These are phyloP conservation scores for Arthrobotrys sinensis DNA, from an alignment of 2,329 filamentous ascomycete genomes.

Conservation along the genomic window DNA sequence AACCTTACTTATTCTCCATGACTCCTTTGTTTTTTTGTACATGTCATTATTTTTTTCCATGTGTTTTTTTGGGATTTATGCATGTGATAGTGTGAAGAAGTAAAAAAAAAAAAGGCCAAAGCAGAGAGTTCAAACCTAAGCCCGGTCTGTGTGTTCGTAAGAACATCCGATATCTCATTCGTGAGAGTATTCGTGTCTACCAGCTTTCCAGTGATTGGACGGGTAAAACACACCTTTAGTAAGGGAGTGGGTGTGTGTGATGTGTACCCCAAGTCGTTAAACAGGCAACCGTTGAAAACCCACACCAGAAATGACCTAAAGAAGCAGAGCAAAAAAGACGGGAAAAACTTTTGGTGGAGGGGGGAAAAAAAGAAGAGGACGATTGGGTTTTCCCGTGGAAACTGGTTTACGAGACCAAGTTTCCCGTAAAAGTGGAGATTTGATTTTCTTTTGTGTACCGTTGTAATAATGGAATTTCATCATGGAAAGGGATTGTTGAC, in stretches of 20 bases:
- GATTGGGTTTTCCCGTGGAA: neutral
- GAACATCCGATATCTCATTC: neutral
- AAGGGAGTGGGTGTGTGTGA: conserved; percentile 9
- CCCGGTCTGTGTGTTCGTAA: neutral
- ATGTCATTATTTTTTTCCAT: neutral
- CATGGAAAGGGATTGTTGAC: neutral
- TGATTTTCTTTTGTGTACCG: neutral
- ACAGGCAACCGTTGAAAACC: neutral
- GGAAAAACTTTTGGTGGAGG: neutral
- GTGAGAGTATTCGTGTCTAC: conserved; percentile 10
- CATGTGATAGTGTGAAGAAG: neutral
- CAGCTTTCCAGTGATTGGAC: conserved; percentile 4
- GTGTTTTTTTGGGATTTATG: conserved; percentile 1
- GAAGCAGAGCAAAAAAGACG: neutral
- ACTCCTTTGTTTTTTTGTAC: neutral
- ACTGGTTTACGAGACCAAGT: too few species aligned
- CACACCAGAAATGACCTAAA: neutral
- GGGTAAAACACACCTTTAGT: conserved; percentile 16
- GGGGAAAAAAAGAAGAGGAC: neutral
- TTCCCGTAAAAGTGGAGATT: conserved; percentile 13
- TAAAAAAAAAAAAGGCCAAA: neutral
- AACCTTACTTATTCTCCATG: neutral
- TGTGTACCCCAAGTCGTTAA: conserved; percentile 10
- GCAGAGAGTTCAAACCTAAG: neutral
- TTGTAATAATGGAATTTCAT: conserved; percentile 14